Percentiles rank a stretch among this genome's conserved stretches.
phyloP scores from a whole-genome alignment of 176 grass and related monocot genomes.

The Tillandsia fasciculata region DNA sequence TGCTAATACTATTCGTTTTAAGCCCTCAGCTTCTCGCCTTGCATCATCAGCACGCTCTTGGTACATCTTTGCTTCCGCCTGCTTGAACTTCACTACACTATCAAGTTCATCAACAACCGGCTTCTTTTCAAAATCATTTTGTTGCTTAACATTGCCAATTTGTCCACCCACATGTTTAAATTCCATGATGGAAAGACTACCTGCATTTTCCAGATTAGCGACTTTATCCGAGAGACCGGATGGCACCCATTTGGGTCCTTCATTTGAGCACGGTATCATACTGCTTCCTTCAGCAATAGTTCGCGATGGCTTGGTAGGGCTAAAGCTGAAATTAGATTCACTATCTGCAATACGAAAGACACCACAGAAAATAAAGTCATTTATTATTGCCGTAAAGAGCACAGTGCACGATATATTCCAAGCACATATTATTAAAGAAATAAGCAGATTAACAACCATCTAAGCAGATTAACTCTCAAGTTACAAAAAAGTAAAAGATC shows the following conservation, averaged over 20 bases:
- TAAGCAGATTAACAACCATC: no score
- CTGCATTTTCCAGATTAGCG: constrained; percentile 33
- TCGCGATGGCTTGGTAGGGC: constrained; percentile 37
- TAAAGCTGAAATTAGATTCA: constrained; percentile 26
- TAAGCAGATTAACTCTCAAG: no score
- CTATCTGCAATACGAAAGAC: constrained; percentile 44
- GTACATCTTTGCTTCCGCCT: constrained; percentile 87
- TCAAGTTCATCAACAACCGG: constrained; percentile 67
- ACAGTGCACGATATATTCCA: no score
- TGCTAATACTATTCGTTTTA: constrained; percentile 39
- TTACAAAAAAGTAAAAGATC: no score
- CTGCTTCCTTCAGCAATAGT: constrained; percentile 34
- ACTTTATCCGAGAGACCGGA: constrained; percentile 40
- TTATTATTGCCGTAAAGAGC: not conserved
- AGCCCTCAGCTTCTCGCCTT: constrained; percentile 44
- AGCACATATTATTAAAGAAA: not conserved
- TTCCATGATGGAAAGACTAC: constrained; percentile 19
- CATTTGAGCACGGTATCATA: constrained; percentile 46
- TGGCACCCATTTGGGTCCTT: constrained; percentile 32
- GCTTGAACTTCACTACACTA: constrained; percentile 66
- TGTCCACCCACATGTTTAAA: constrained; percentile 23
- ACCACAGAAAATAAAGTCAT: constrained; percentile 13
- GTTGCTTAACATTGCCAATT: constrained; percentile 37
- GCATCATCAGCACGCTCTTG: constrained; percentile 85
- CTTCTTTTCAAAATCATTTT: constrained; percentile 37